Base-by-base conservation (phyloP, 129 eudicot genomes). In the Flaveria brownii region DNA sequence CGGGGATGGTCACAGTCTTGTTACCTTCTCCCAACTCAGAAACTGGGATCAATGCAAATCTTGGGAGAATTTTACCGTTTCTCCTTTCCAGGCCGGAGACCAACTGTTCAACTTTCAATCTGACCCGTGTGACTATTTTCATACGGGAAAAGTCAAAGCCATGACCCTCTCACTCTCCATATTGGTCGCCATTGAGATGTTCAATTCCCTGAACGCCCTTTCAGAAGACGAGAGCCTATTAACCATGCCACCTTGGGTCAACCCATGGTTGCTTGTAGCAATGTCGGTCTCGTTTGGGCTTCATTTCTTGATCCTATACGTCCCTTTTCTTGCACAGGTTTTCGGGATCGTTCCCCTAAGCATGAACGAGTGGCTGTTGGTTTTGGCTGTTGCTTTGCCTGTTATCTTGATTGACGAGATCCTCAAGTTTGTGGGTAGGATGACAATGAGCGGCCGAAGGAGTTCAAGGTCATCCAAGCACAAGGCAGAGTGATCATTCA, bases 361-460 rank as follows among this genome's bases (percentile, higher is more conserved):
- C 64, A 26, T 90, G 65, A 90, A 88, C 9, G 96, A 90, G 81
- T 90, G 96, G 96, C 59, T 90, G 74, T 73, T 90, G 68, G 92
- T 88, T 0, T 63, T 90, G 85, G 89, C 85, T 6, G 88, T 87
- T 74, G 84, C 96, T 25, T 79, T 90, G 42, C 98, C 98, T 0
- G 98, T 92, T 17, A 92, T 92, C 18, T 76, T 92, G 49, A 90
- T 92, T 8, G 98, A 92, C 39, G 98, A 90, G 84, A 84, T 90
- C 72, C 86, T 92, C 69, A 92, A 92, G 89, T 88, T 84, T 69
- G 84, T 90, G 25, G 98, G 98, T 36, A 75, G 96, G 82, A 72
- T 73, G 75, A 68, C 70, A 13, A 77, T 71, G 36, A 83, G 87
- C 49, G 42, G 57, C n/a, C 64, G 60, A 73, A 66, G 69, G 9